phyloP scores from a whole-genome alignment of 495 filamentous ascomycete genomes.

The Penicillium canariense region DNA sequence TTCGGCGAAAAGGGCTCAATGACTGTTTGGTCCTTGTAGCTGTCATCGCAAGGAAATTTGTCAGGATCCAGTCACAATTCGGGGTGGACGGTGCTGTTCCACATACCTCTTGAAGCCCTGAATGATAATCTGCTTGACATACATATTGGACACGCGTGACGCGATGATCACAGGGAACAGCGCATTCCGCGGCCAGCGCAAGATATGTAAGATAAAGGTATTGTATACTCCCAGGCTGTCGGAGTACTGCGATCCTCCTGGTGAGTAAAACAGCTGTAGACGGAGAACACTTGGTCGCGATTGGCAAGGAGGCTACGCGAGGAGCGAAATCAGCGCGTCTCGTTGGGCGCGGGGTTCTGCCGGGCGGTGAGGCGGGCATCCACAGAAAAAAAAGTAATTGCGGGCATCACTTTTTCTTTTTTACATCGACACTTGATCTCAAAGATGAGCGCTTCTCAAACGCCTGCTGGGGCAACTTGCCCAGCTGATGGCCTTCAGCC shows the following conservation, averaged over 20 bases:
- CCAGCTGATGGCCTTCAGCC: constrained; percentile 49
- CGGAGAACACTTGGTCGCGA: constrained; percentile 14
- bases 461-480: constrained; percentile 21
- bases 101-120: constrained; percentile 97
- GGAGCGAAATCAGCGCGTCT: constrained; percentile 25
- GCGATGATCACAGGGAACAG: constrained; percentile 29
- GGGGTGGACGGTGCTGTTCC: not conserved
- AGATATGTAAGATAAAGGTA: constrained; percentile 8
- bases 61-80: not conserved
- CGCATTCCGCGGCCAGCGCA: constrained; percentile 40
- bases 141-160: constrained; percentile 63
- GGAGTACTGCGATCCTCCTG: not conserved
- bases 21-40: constrained; percentile 98
- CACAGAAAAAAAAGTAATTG: constrained; percentile 39
- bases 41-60: constrained; percentile 30
- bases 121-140: constrained; percentile 99
- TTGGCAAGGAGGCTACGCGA: constrained; percentile 20
- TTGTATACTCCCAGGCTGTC: constrained; percentile 1
- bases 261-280: not conserved
- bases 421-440: constrained; percentile 6
- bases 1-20: constrained; percentile 98
- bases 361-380: constrained; percentile 35
- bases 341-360: constrained; percentile 46
- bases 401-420: constrained; percentile 1
- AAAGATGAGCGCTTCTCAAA: constrained; percentile 29